These are phyloP conservation scores for Tetrastigma voinierianum DNA, from an alignment of 164 flowering plant genomes.

Conservation along the genomic window DNA sequence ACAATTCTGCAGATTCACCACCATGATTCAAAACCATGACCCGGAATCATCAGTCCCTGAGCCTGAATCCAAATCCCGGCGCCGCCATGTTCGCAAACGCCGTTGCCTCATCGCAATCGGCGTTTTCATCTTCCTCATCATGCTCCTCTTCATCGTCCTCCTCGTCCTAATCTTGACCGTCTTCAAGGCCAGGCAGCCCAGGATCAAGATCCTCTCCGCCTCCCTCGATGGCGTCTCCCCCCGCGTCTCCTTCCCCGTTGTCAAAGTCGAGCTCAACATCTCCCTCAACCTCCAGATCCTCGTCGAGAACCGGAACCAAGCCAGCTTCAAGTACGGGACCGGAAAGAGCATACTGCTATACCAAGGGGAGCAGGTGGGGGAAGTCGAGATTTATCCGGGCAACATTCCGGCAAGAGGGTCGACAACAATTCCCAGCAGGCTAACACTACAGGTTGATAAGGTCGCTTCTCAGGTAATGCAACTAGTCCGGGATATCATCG, in stretches of 20 bases:
- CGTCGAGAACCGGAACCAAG: slow-evolving; percentile 42
- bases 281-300: slow-evolving; percentile 29
- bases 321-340: slow-evolving; percentile 33
- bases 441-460: slow-evolving; percentile 34
- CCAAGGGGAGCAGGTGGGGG: slow-evolving; percentile 38
- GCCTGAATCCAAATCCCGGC: neutral
- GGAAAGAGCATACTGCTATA: slow-evolving; percentile 33
- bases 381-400: slow-evolving; percentile 38
- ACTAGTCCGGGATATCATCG: slow-evolving; percentile 32
- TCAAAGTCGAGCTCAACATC: slow-evolving; percentile 45
- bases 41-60: neutral
- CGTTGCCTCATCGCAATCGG: slow-evolving; percentile 10
- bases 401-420: slow-evolving; percentile 36
- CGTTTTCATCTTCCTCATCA: slow-evolving; percentile 12
- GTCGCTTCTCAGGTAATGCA: slow-evolving; percentile 13
- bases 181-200: slow-evolving; percentile 40
- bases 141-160: slow-evolving; percentile 20
- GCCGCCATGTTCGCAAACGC: neutral
- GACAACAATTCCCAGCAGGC: slow-evolving; percentile 9
- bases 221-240: slow-evolving; percentile 42
- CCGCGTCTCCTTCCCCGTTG: slow-evolving; percentile 30
- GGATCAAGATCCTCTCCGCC: slow-evolving; percentile 31
- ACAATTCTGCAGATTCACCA: too few relatives aligned
- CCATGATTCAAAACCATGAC: too few relatives aligned
- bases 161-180: slow-evolving; percentile 46